Percentiles rank a stretch among this genome's conserved stretches.
Evolutionary conservation across 192 early-diverging fungal genomes (phyloP).

Genomic region (Backusella parvicylindrica): DNA sequence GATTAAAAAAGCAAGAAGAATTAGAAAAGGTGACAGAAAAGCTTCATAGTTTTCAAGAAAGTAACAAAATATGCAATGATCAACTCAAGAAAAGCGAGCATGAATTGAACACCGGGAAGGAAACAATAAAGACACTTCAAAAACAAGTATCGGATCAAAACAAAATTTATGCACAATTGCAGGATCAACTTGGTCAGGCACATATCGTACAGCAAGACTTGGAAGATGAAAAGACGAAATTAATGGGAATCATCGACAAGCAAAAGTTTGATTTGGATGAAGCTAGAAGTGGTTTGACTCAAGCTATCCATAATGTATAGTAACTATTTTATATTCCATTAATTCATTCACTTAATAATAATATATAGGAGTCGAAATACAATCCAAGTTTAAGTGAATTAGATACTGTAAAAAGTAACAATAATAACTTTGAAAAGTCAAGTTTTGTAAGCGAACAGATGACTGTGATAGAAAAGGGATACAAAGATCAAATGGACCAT

Average conservation of each 20-base stretch:
- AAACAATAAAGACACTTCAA: not conserved
- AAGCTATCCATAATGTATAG: not conserved
- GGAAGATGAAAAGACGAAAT: conserved; percentile 26
- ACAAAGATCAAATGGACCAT: not conserved
- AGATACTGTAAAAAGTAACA: not conserved
- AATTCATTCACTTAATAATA: not conserved
- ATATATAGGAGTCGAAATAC: not conserved
- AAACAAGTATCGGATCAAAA: not conserved
- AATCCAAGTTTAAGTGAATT: not conserved
- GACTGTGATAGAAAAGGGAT: not conserved
- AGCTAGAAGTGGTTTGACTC: conserved; percentile 7
- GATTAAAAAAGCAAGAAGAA: not conserved
- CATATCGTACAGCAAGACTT: conserved; percentile 16
- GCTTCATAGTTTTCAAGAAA: not conserved
- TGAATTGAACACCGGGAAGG: not conserved
- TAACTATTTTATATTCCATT: not conserved
- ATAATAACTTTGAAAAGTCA: not conserved
- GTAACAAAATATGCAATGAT: not conserved
- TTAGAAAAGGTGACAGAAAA: not conserved
- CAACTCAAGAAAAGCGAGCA: not conserved
- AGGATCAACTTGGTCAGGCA: conserved; percentile 15
- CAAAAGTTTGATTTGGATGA: conserved; percentile 38
- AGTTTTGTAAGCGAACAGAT: not conserved
- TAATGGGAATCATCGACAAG: conserved; percentile 34
- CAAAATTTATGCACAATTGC: not conserved